Percentiles rank a stretch among this genome's conserved stretches.
Evolutionary conservation across 2,329 filamentous ascomycete genomes (phyloP).

Genomic region (Hortaea sp.): DNA sequence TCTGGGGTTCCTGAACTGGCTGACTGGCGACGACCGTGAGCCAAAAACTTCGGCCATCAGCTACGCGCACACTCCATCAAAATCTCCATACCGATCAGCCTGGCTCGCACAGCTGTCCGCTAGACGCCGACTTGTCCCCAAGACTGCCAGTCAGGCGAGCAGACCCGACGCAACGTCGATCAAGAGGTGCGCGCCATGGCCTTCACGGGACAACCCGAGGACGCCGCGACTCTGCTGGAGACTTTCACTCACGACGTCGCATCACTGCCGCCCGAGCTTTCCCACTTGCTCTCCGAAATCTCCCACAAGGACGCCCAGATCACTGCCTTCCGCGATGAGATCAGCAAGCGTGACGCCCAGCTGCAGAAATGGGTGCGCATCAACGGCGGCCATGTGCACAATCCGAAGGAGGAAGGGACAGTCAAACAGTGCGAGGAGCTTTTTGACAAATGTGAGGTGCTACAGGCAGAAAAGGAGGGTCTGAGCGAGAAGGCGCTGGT

Average conservation of each 20-base stretch:
- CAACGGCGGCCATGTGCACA: constrained; percentile 62
- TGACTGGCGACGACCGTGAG: too few species aligned
- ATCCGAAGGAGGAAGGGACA: constrained; percentile 65
- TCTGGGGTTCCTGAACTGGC: too few species aligned
- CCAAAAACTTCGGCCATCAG: too few species aligned
- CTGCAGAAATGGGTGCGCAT: constrained; percentile 74
- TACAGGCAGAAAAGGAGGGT: constrained; percentile 66
- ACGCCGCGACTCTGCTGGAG: constrained; percentile 62
- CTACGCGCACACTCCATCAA: too few species aligned
- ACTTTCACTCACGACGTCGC: constrained; percentile 67
- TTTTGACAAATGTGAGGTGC: constrained; percentile 56
- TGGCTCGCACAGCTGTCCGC: too few species aligned
- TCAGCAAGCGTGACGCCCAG: constrained; percentile 61
- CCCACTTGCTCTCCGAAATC: constrained; percentile 75
- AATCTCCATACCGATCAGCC: too few species aligned
- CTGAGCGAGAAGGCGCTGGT: constrained; percentile 55
- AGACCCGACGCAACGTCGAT: too few species aligned
- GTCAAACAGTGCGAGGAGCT: constrained; percentile 57
- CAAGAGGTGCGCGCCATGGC: background rate
- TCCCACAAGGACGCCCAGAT: constrained; percentile 67
- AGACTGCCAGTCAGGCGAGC: too few species aligned
- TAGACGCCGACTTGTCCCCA: too few species aligned
- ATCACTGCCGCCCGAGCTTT: constrained; percentile 73
- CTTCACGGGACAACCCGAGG: constrained; percentile 34
- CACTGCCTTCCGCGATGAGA: constrained; percentile 56